Base-by-base conservation (phyloP, 2,329 filamentous ascomycete species). In the Ilyonectria mors-panacis region DNA sequence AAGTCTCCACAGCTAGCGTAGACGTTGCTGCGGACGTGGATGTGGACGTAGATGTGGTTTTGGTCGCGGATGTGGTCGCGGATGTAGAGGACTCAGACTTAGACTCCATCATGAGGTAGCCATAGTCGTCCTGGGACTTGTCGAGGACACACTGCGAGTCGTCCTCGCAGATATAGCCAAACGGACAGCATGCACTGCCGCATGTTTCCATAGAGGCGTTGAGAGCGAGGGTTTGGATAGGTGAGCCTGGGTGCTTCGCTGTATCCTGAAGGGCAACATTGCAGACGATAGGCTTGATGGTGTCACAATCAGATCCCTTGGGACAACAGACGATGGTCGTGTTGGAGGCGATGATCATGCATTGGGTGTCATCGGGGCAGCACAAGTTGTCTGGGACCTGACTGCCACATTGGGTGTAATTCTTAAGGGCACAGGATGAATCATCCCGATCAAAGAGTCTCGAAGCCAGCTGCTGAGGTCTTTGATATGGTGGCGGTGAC, bases 321-420 rank as follows among this genome's bases (percentile, higher is more conserved):
- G 74, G 74, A 35, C 74, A 76, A 54, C 74, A 76, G 9, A 76
- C 13, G 28, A 66, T 59, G n/a, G 74, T 76, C 13, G 74, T 76
- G 33, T 76, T 75, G 42, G 74, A 71, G 47, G 74, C 74, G 44
- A 76, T 66, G 19, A 76, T 55, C 50, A 71, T 70, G 59, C 74
- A 76, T 19, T 50, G 42, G 4, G 68, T 67, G 19, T 66, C 47
- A 8, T 59, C 66, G 12, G 69, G 63, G 33, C 74, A 76, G 23
- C 74, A 76, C 47, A 76, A 74, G 45, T 72, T 66, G 19, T 66
- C 66, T 3, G 73, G 70, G 30, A 74, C 60, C 5, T 59, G 51
- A 12, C 37, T 66, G 28, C 74, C 72, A 47, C 74, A 76, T 60
- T 67, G 67, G 19, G 57, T 54, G n/a, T 71, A 63, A 35, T 65